Base-by-base conservation (phyloP, 352 stramenopile genomes). In the Phytophthora constricta region DNA sequence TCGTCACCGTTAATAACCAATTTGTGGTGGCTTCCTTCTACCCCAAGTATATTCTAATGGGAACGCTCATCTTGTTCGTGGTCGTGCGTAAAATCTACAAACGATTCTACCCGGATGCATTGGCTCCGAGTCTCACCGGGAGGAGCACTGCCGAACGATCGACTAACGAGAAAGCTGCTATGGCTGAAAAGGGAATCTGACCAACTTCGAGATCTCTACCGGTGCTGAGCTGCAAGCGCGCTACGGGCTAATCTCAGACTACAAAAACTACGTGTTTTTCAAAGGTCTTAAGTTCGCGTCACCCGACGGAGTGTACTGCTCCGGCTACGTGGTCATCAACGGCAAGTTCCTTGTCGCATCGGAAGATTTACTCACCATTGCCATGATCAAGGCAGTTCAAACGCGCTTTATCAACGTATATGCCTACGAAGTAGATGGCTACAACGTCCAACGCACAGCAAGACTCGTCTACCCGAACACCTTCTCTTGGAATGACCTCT, bases 211-310 rank as follows among this genome's bases (percentile, higher is more conserved):
- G 37, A 37, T 79, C 43, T 75, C 72, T 7, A 79, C 72, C 1
- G 72, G 72, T 17, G 72, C 72, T 13, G 68, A 76, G 26, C 31
- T 79, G 25, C 64, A 72, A 31, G 60, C 70, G 45, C 64, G 70
- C 33, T 70, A 76, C 20, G 78, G 78, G 7, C 47, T 86, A 7
- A 68, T 86, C 28, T 86, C 63, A 0, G 64, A 79, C 19, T 86
- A 79, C 51, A 73, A 79, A 47, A 80, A 83, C 47, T 80, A 77
- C 55, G 61, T 76, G 0, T 77, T 77, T 51, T 79, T 82, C 41
- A 80, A 82, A 34, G 77, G 77, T 5, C 54, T 83, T 7, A 81
- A 83, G 62, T 83, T 78, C 54, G 74, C 74, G 11, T 78, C 68
- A 1, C 62, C 72, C 1, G 75, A 81, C n/a, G 77, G 74, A 22